These are phyloP conservation scores for Oryza rufipogon DNA, from an alignment of 176 grass and related monocot genomes.

Conservation along the genomic window DNA sequence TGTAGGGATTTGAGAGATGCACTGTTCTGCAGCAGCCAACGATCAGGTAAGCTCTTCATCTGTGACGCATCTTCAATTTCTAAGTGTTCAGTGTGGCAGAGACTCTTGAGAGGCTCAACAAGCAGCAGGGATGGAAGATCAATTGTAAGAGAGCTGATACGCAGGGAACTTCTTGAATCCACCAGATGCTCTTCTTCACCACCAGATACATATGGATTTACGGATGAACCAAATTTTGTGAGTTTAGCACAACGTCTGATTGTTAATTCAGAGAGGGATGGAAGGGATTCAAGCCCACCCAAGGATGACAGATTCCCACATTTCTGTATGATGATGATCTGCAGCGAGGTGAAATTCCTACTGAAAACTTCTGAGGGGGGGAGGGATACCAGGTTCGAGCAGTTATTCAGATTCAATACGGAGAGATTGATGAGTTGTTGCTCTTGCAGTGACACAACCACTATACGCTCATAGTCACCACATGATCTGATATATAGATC, in stretches of 20 bases:
- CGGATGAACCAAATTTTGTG: background rate
- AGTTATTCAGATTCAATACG: fast-evolving
- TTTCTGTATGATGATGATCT: too few relatives aligned
- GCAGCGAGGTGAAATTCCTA: too few relatives aligned
- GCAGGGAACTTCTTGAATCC: background rate
- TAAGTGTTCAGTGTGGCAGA: fast-evolving
- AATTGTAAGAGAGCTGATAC: fast-evolving
- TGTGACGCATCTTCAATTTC: fast-evolving
- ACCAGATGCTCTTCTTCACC: background rate
- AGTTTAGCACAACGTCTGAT: conserved; percentile 36
- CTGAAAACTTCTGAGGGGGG: too few relatives aligned
- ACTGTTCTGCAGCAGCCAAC: background rate
- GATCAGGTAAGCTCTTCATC: background rate
- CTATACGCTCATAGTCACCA: fast-evolving
- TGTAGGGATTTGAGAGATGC: fast-evolving
- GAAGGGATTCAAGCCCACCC: conserved; percentile 17
- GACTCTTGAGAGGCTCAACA: conserved; percentile 14
- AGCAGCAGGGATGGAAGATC: background rate
- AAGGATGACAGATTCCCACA: conserved; percentile 13
- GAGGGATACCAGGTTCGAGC: too few relatives aligned
- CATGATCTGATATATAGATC: too few relatives aligned
- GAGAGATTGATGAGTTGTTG: too few relatives aligned
- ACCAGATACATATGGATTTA: background rate
- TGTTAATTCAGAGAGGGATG: conserved; percentile 1
- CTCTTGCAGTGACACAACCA: too few relatives aligned